These are phyloP conservation scores for Trichosporon inkin DNA, from an alignment of 1,284 basidiomycete genomes.

Conservation along the genomic window DNA sequence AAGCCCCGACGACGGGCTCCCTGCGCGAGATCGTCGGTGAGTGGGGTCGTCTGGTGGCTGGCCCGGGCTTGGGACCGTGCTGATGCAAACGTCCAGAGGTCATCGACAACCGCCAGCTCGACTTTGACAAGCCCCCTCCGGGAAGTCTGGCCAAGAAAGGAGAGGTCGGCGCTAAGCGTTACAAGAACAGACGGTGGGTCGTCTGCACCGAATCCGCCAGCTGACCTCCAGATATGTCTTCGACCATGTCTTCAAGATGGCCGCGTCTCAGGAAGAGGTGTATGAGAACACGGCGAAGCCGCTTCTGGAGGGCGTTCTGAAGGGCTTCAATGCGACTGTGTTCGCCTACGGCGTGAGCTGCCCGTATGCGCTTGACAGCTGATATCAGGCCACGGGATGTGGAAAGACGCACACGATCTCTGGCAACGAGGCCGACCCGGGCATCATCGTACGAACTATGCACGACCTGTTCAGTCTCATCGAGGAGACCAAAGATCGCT, in stretches of 20 bases:
- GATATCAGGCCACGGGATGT: slow-evolving; percentile 81
- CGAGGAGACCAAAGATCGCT: slow-evolving; percentile 73
- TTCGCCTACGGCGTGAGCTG: slow-evolving; percentile 90
- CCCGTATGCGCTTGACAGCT: background rate
- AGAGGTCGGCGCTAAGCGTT: slow-evolving; percentile 68
- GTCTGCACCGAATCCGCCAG: slow-evolving; percentile 20
- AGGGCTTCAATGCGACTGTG: slow-evolving; percentile 94
- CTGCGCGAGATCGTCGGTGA: slow-evolving; percentile 48
- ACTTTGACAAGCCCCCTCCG: slow-evolving; percentile 86
- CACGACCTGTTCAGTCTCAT: slow-evolving; percentile 87
- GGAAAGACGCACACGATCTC: slow-evolving; percentile 98
- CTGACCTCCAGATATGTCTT: slow-evolving; percentile 74
- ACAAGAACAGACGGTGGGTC: slow-evolving; percentile 68
- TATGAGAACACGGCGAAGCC: slow-evolving; percentile 80
- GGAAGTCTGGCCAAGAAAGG: background rate
- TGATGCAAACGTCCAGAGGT: slow-evolving; percentile 41
- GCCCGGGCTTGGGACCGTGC: background rate
- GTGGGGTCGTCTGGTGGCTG: slow-evolving; percentile 17
- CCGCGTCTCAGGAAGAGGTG: slow-evolving; percentile 74
- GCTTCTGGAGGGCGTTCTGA: slow-evolving; percentile 72
- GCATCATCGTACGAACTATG: slow-evolving; percentile 95
- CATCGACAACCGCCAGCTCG: slow-evolving; percentile 58
- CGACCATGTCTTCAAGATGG: slow-evolving; percentile 79
- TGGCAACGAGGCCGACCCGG: slow-evolving; percentile 76
- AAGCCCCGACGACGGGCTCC: slow-evolving; percentile 28